phyloP scores from a whole-genome alignment of 2,329 filamentous ascomycete species.

The Trichoderma semiorbis region DNA sequence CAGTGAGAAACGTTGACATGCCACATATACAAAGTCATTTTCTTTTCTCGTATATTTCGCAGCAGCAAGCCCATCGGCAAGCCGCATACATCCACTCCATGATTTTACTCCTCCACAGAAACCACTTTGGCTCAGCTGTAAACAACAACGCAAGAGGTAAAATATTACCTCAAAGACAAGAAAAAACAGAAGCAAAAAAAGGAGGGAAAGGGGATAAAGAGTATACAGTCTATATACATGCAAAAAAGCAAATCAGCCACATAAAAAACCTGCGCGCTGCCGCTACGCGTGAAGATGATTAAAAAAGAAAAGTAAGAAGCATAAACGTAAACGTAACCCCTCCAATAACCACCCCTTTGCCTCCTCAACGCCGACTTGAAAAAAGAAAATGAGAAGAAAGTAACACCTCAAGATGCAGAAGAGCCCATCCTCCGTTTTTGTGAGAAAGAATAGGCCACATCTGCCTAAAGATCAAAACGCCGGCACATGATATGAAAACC shows the following conservation, averaged over 20 bases:
- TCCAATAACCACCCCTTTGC: not conserved
- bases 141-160: not conserved
- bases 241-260: not conserved
- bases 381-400: not conserved
- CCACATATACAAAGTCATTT: not conserved
- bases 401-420: not conserved
- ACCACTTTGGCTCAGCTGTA: not conserved
- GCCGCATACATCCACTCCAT: not conserved
- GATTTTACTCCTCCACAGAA: not conserved
- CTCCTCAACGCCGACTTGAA: not conserved
- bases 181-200: not conserved
- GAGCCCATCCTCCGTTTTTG: not conserved
- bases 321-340: too few relatives aligned
- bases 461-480: not conserved
- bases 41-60: not conserved
- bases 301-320: not conserved
- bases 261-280: not conserved
- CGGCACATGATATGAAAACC: not conserved
- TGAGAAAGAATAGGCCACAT: not conserved
- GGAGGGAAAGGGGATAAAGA: not conserved
- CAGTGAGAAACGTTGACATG: not conserved
- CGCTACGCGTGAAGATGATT: not conserved
- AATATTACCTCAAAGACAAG: not conserved
- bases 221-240: not conserved
- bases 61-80: not conserved